These are phyloP conservation scores for Myotisia sp. DNA, from an alignment of 2,329 filamentous ascomycete genomes.

Conservation along the genomic window DNA sequence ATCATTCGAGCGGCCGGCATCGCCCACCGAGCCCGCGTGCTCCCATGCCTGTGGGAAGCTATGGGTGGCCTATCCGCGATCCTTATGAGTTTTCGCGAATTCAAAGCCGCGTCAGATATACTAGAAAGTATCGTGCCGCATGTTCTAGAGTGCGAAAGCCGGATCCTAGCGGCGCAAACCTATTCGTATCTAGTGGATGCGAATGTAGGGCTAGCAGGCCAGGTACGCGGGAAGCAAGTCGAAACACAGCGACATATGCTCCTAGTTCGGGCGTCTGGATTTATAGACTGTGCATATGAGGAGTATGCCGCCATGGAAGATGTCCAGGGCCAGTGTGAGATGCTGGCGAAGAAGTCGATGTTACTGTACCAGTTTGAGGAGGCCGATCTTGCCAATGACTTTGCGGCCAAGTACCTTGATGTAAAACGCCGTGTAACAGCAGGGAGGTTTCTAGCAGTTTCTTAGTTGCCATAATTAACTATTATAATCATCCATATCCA, in stretches of 20 bases:
- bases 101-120: conserved; percentile 49
- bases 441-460: background rate
- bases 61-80: conserved; percentile 54
- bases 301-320: conserved; percentile 56
- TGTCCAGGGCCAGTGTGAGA: conserved; percentile 56
- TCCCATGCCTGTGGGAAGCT: conserved; percentile 59
- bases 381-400: conserved; percentile 48
- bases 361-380: conserved; percentile 60
- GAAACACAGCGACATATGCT: conserved; percentile 43
- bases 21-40: conserved; percentile 53
- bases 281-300: conserved; percentile 48
- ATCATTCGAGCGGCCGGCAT: conserved; percentile 61
- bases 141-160: conserved; percentile 56
- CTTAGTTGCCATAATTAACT: background rate
- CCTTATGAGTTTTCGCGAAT: conserved; percentile 56
- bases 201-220: conserved; percentile 60
- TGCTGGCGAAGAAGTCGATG: conserved; percentile 68
- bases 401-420: conserved; percentile 50
- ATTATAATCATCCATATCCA: no score
- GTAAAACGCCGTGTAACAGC: conserved; percentile 31
- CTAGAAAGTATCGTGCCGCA: conserved; percentile 59
- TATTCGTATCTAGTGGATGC: conserved; percentile 63
- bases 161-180: conserved; percentile 47
- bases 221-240: conserved; percentile 27
- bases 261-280: conserved; percentile 44